These are phyloP conservation scores for Hanseniaspora uvarum DNA, from an alignment of 1,139 yeast genomes.

Conservation along the genomic window DNA sequence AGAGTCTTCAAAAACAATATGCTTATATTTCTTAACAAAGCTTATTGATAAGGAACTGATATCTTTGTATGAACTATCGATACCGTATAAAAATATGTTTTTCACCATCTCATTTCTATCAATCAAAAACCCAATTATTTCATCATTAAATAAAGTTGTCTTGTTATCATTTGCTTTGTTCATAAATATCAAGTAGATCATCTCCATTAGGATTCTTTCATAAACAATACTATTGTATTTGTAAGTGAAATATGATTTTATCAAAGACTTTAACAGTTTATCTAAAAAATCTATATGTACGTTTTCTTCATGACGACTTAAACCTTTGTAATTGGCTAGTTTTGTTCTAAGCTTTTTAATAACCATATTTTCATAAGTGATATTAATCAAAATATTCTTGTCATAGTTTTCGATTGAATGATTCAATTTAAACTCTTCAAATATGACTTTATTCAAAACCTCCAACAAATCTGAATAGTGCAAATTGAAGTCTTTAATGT, in stretches of 20 bases:
- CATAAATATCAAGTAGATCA: constrained; percentile 5
- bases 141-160: not conserved
- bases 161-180: constrained; percentile 8
- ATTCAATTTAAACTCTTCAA: not conserved
- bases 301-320: not conserved
- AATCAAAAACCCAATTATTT: not conserved
- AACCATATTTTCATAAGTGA: not conserved
- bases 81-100: not conserved
- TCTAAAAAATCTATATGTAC: not conserved
- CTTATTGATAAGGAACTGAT: not conserved
- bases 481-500: not conserved
- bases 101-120: not conserved
- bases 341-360: constrained; percentile 1
- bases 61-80: constrained; percentile 1
- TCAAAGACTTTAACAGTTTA: not conserved
- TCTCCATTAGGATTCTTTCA: not conserved
- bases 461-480: not conserved
- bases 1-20: not conserved
- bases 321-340: not conserved
- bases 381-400: constrained; percentile 8
- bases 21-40: not conserved
- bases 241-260: constrained; percentile 1
- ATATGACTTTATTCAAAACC: not conserved
- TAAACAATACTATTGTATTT: constrained; percentile 6
- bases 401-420: not conserved